These are phyloP conservation scores for Penicillium janthinellum DNA, from an alignment of 2,329 filamentous ascomycete genomes.

Conservation along the genomic window DNA sequence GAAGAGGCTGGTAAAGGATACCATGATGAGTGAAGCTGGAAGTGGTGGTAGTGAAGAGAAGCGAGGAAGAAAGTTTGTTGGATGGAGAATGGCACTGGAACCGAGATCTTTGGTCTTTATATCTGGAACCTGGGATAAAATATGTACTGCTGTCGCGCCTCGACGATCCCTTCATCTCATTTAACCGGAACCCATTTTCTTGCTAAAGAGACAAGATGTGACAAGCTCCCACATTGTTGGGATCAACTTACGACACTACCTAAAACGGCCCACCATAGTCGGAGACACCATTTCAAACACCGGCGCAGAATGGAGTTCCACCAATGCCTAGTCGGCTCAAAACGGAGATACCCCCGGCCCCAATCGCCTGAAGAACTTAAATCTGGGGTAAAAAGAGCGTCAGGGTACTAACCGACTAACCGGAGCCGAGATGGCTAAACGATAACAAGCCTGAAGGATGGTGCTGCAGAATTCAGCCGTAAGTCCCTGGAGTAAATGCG, in stretches of 20 bases:
- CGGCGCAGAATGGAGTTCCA: constrained; percentile 2
- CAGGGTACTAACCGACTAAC: background rate
- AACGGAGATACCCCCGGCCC: background rate
- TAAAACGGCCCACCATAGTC: background rate
- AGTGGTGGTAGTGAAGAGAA: background rate
- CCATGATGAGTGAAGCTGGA: constrained; percentile 22
- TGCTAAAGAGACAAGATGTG: background rate
- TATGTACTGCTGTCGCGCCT: background rate
- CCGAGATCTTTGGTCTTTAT: background rate
- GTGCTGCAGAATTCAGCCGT: constrained; percentile 3
- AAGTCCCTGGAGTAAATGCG: background rate
- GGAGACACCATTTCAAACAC: background rate
- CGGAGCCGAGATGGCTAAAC: background rate
- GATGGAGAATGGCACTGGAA: background rate
- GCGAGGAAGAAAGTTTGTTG: background rate
- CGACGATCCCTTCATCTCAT: background rate
- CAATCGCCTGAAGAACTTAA: constrained; percentile 1
- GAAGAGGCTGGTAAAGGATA: constrained; percentile 30
- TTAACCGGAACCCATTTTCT: background rate
- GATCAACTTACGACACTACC: background rate
- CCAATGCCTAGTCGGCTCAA: constrained; percentile 1
- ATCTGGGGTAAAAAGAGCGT: background rate
- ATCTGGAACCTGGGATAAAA: background rate
- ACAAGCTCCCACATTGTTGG: background rate
- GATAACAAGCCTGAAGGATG: background rate